Evolutionary conservation across 202 grass and related monocot species (phyloP).

Genomic region (Saccharum hybrid): DNA sequence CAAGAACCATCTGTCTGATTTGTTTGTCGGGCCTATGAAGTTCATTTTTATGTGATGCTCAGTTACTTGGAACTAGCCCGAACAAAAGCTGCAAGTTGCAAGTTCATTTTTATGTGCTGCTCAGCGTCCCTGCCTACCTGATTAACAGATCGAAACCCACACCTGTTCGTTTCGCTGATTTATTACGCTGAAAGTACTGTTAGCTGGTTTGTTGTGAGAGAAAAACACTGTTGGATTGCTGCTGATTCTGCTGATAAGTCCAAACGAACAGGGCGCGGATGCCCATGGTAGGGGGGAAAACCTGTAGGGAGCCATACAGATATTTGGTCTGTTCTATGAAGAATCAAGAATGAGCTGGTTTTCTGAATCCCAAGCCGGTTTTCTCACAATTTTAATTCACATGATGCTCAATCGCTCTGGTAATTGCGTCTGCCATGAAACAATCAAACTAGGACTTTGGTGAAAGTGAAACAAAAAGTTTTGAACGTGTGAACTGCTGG

Average conservation of each 20-base stretch:
- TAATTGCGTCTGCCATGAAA: neutral
- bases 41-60: neutral
- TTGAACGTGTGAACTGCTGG: too few relatives aligned
- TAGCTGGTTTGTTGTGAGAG: too few relatives aligned
- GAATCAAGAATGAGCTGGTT: neutral
- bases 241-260: too few relatives aligned
- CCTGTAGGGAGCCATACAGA: neutral
- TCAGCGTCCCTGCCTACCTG: neutral
- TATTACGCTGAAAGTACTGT: too few relatives aligned
- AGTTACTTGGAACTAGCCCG: neutral
- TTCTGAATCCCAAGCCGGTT: neutral
- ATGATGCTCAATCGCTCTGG: neutral
- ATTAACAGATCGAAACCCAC: neutral
- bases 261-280: too few relatives aligned
- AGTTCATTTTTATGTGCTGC: too few relatives aligned
- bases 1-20: neutral
- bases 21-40: neutral
- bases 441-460: neutral
- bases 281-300: too few relatives aligned
- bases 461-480: too few relatives aligned
- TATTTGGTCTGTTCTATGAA: neutral
- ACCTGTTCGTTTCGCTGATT: too few relatives aligned
- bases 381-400: neutral
- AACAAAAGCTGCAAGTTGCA: slow-evolving; percentile 1
- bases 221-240: too few relatives aligned